Evolutionary conservation across 345 rosid genomes (phyloP), one percentile per base, ranked within the genome.

Genomic region (Clarkia xantiana): DNA sequence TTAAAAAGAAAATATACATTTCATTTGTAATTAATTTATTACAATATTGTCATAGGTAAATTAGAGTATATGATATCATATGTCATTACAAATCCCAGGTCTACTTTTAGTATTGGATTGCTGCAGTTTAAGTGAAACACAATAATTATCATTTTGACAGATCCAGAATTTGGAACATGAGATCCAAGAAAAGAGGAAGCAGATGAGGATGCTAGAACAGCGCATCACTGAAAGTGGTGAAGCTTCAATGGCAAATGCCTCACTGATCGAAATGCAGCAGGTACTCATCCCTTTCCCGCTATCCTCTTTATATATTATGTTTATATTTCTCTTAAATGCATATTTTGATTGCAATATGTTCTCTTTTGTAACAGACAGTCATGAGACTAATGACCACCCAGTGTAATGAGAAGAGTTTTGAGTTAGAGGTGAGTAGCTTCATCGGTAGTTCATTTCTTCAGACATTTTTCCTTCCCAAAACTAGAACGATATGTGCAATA

Each of bases 251-350:
- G 76, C 95, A 53, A 84, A 93, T 67, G 88, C 94, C 52, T 87
- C 99, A 14, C 39, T 78, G 53, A 82, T 87, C 53, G 97, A 93
- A 61, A 82, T 84, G 99, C 99, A 93, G 71, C 94, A 84, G 96
- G 99, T 84, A 62, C 34, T 23, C 45, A 29, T 44, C 52, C 23
- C 53, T 14, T 62, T 58, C 55, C 48, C 23, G 10, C 10, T 15
- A 18, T 57, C 46, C 60, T 38, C 65, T n/a, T 19, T 44, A 34
- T 6, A 15, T 4, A 22, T 41, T 14, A 11, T 44, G n/a, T 47
- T 29, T 5, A 29, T 42, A 45, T 10, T 14, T 14, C 44, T 20
- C 10, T 34, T 40, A 25, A 40, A 49, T 11, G 25, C 4, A 45
- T 11, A 43, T 42, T 8, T 19, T 54, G n/a, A 38, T 59, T 65